Evolutionary conservation across 148 eudicot species (phyloP).

Genomic region (Heliosperma pusillum): DNA sequence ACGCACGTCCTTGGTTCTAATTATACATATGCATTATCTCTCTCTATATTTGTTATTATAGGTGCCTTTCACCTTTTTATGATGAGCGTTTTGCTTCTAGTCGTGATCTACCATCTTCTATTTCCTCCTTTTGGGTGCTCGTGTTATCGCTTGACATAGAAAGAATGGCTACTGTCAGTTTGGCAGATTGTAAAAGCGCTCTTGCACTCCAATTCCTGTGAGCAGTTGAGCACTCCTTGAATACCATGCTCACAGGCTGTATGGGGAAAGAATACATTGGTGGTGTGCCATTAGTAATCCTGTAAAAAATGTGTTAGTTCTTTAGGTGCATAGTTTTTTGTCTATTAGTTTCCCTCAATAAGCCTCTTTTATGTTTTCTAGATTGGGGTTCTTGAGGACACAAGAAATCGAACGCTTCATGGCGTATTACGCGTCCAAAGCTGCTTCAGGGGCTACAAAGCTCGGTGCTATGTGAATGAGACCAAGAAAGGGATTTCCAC

Average conservation of each 20-base stretch:
- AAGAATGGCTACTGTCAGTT: not conserved
- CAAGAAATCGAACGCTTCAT: slow-evolving; percentile 86
- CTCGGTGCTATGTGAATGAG: slow-evolving; percentile 60
- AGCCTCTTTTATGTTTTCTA: slow-evolving; percentile 17
- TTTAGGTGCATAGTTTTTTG: not conserved
- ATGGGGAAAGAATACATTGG: not conserved
- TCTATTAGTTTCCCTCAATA: not conserved
- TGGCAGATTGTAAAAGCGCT: not conserved
- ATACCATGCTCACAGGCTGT: not conserved
- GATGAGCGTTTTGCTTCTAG: not conserved
- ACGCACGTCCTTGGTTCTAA: too few species aligned
- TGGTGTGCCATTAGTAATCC: not conserved
- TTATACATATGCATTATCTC: too few species aligned
- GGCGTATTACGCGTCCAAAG: slow-evolving; percentile 95
- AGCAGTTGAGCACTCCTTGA: not conserved
- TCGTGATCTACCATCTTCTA: not conserved
- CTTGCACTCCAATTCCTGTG: not conserved
- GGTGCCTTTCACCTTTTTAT: not conserved
- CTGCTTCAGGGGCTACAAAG: slow-evolving; percentile 93
- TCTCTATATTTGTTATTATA: too few species aligned
- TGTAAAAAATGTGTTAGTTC: not conserved
- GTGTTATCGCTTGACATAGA: not conserved
- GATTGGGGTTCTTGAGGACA: slow-evolving; percentile 96
- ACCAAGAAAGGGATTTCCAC: slow-evolving; percentile 52
- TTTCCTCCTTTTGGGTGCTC: not conserved